phyloP scores from a whole-genome alignment of 495 filamentous ascomycete genomes.

The Entonaema liquescens region DNA sequence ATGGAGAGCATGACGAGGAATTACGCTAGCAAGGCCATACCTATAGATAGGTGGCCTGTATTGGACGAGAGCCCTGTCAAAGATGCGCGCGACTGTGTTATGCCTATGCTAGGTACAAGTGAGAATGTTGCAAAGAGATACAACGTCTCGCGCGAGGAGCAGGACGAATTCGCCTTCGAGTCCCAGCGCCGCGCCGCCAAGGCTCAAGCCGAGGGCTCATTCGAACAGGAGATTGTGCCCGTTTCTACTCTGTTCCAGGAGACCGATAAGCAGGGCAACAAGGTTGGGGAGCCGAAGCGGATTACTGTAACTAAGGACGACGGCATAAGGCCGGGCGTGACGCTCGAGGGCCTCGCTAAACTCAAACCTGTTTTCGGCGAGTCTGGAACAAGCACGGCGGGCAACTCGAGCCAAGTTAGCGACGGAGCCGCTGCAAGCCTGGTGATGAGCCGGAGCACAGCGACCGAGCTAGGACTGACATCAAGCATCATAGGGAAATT shows the following conservation, averaged over 20 bases:
- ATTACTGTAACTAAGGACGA: constrained; percentile 78
- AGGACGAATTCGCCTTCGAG: constrained; percentile 82
- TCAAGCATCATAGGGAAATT: constrained; percentile 79
- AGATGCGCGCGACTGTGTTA: constrained; percentile 85
- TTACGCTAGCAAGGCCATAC: constrained; percentile 84
- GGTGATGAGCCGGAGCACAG: constrained; percentile 86
- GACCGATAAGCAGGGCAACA: constrained; percentile 66
- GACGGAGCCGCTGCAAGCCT: constrained; percentile 87
- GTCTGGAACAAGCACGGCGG: constrained; percentile 80
- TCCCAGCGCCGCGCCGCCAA: constrained; percentile 74
- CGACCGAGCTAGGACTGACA: constrained; percentile 73
- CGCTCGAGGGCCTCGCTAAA: constrained; percentile 72
- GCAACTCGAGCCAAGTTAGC: constrained; percentile 85
- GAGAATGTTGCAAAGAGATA: constrained; percentile 90
- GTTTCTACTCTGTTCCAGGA: constrained; percentile 73
- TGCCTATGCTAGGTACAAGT: constrained; percentile 92
- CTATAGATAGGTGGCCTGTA: constrained; percentile 79
- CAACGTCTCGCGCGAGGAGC: constrained; percentile 74
- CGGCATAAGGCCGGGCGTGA: constrained; percentile 75
- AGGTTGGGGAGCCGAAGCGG: constrained; percentile 57
- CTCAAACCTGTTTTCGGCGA: constrained; percentile 85
- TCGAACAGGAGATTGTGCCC: constrained; percentile 80
- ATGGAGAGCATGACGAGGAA: constrained; percentile 96
- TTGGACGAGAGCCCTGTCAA: constrained; percentile 69
- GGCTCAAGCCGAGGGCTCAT: constrained; percentile 73